phyloP scores from a whole-genome alignment of 164 flowering plant genomes.

The Vitis rotundifolia region DNA sequence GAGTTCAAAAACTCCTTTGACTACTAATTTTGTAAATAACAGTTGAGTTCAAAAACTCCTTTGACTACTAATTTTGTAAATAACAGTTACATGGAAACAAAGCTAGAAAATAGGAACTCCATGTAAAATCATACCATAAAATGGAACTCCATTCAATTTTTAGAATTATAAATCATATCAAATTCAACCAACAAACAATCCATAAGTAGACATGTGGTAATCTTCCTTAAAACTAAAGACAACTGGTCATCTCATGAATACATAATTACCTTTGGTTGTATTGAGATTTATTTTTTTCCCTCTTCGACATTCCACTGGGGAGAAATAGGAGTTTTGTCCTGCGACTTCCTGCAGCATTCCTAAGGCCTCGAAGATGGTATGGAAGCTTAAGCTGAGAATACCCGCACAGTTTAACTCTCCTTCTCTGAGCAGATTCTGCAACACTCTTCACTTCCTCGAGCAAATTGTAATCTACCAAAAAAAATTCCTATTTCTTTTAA shows the following conservation, averaged over 20 bases:
- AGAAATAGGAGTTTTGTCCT: conserved; percentile 55
- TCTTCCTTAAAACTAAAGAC: too few relatives aligned
- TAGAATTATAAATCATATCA: not conserved
- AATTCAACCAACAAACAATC: not conserved
- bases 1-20: too few relatives aligned
- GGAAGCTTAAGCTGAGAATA: conserved; percentile 41
- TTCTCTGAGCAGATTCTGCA: conserved; percentile 71
- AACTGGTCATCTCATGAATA: too few relatives aligned
- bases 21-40: too few relatives aligned
- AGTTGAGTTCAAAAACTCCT: too few relatives aligned
- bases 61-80: too few relatives aligned
- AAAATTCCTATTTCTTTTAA: not conserved
- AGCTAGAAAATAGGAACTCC: too few relatives aligned
- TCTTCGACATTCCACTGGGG: conserved; percentile 70
- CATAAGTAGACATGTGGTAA: not conserved
- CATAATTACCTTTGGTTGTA: conserved; percentile 44
- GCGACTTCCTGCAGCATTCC: conserved; percentile 49
- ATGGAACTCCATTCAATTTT: too few relatives aligned
- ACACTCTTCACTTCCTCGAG: conserved; percentile 79
- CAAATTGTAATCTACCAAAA: conserved; percentile 57
- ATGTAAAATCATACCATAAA: too few relatives aligned
- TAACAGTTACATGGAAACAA: too few relatives aligned
- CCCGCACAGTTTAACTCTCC: conserved; percentile 42
- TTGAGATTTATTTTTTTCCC: conserved; percentile 60
- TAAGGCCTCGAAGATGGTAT: conserved; percentile 37